phyloP scores from a whole-genome alignment of 225 moss, liverwort and hornwort species.

The Antitrichia curtipendula region DNA sequence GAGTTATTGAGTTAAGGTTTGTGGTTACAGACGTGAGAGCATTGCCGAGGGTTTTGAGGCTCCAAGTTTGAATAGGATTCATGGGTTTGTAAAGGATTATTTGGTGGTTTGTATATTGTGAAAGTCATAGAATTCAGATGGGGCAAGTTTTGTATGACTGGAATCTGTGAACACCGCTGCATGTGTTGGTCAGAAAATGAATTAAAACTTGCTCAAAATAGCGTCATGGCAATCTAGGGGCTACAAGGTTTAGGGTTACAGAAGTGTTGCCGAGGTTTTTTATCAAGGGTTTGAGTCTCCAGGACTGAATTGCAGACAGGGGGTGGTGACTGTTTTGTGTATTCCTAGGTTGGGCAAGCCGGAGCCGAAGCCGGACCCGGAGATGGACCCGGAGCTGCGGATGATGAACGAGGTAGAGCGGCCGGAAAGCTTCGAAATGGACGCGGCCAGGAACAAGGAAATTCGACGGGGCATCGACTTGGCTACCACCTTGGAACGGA shows the following conservation, averaged over 20 bases:
- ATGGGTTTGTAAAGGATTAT: no score
- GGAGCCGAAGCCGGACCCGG: slow-evolving; percentile 7
- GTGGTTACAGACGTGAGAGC: background rate
- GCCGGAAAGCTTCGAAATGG: slow-evolving; percentile 53
- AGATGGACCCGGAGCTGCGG: slow-evolving; percentile 44
- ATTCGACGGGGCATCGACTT: slow-evolving; percentile 85
- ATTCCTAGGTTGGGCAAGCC: slow-evolving; percentile 17
- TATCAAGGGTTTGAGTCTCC: background rate
- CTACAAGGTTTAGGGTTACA: background rate
- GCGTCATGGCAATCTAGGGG: background rate
- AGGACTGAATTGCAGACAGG: background rate
- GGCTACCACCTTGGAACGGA: slow-evolving; percentile 90
- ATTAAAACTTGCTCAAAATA: background rate
- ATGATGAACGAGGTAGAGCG: slow-evolving; percentile 42
- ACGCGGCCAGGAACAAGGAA: slow-evolving; percentile 43
- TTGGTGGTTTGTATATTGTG: no score
- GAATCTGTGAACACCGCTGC: background rate
- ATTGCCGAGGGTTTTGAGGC: background rate
- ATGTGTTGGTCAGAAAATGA: background rate
- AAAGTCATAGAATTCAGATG: background rate
- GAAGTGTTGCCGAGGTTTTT: background rate
- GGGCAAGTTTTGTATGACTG: background rate
- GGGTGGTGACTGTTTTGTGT: background rate
- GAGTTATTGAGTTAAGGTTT: background rate
- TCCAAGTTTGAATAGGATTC: no score